Conservation (phyloP, 2,329 filamentous ascomycete genomes). For the Cytospora schulzeri region DNA sequence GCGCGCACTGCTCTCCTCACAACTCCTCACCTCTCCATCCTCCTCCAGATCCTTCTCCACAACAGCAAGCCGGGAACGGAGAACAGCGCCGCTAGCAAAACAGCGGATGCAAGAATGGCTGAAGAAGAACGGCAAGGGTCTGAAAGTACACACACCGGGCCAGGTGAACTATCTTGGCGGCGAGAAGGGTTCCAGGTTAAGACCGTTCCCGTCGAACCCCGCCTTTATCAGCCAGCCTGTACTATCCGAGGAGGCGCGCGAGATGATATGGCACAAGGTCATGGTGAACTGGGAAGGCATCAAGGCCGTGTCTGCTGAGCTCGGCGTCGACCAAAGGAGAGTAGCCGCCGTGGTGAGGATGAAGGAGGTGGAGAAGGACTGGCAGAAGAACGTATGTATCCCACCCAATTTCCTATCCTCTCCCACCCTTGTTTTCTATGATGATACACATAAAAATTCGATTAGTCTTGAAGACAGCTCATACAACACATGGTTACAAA, state of each 20-base stretch:
- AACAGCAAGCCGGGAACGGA: constrained; percentile 40
- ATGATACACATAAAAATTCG: constrained; percentile 75
- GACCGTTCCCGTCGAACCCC: constrained; percentile 75
- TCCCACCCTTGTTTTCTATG: constrained; percentile 41
- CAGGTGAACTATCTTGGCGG: constrained; percentile 43
- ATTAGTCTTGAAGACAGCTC: constrained; percentile 99
- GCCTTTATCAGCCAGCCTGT: constrained; percentile 72
- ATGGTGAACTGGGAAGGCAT: constrained; percentile 67
- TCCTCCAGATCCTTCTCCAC: constrained; percentile 41
- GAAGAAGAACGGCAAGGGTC: constrained; percentile 25
- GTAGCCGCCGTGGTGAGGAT: constrained; percentile 84
- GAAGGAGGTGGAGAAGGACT: constrained; percentile 82
- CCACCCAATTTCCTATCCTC: not conserved
- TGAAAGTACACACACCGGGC: constrained; percentile 27
- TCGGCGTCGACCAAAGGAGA: constrained; percentile 78
- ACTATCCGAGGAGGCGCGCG: constrained; percentile 70
- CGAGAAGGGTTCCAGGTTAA: constrained; percentile 36
- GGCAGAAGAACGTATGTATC: constrained; percentile 71
- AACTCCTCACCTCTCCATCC: constrained; percentile 8
- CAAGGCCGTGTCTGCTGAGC: constrained; percentile 74
- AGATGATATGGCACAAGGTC: constrained; percentile 73
- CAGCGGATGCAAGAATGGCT: constrained; percentile 44
- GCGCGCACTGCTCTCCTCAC: constrained; percentile 19
- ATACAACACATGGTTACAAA: constrained; percentile 75
- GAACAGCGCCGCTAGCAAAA: constrained; percentile 42